Evolutionary conservation across 495 filamentous ascomycete species (phyloP).

Genomic region (Cercophora samala): DNA sequence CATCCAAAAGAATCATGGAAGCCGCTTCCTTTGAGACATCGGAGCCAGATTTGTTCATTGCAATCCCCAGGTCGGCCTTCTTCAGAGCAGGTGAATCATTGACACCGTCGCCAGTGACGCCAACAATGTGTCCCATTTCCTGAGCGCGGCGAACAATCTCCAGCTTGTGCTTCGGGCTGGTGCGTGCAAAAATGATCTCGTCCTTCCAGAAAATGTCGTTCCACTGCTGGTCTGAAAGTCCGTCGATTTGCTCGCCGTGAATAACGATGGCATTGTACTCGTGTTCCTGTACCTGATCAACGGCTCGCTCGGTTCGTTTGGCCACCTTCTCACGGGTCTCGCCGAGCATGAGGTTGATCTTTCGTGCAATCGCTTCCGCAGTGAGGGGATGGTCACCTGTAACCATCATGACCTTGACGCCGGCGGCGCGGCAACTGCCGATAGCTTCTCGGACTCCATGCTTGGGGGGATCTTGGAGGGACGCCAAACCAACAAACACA

Average conservation of each 20-base stretch:
- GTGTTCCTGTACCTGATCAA: slow-evolving; percentile 31
- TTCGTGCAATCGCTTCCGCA: slow-evolving; percentile 57
- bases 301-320: slow-evolving; percentile 30
- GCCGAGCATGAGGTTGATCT: slow-evolving; percentile 43
- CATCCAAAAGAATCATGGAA: slow-evolving; percentile 75
- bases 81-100: slow-evolving; percentile 83
- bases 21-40: slow-evolving; percentile 88
- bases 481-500: slow-evolving; percentile 62
- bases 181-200: slow-evolving; percentile 62
- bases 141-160: slow-evolving; percentile 64
- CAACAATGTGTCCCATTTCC: slow-evolving; percentile 56
- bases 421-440: slow-evolving; percentile 50
- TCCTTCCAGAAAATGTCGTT: slow-evolving; percentile 47
- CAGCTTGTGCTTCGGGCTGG: slow-evolving; percentile 70
- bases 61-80: slow-evolving; percentile 79
- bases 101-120: slow-evolving; percentile 87
- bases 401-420: slow-evolving; percentile 60
- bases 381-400: slow-evolving; percentile 64
- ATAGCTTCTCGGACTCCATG: slow-evolving; percentile 59
- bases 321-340: slow-evolving; percentile 28
- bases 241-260: slow-evolving; percentile 67
- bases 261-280: slow-evolving; percentile 49
- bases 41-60: slow-evolving; percentile 72
- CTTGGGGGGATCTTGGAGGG: slow-evolving; percentile 71
- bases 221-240: slow-evolving; percentile 60